These are phyloP conservation scores for Claviceps sp. DNA, from an alignment of 2,329 filamentous ascomycete species.

Conservation along the genomic window DNA sequence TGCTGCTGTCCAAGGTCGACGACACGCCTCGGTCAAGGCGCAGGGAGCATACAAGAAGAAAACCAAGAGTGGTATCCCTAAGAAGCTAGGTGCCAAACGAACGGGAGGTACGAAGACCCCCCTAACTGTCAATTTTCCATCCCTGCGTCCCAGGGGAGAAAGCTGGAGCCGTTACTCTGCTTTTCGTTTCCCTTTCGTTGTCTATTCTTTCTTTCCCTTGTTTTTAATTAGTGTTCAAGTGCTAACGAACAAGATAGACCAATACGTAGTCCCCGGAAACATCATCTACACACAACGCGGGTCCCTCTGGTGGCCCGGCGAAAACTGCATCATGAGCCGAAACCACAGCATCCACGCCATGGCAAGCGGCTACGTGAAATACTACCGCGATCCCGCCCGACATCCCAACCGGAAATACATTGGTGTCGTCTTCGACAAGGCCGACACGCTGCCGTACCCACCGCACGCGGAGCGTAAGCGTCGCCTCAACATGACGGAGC, in stretches of 20 bases:
- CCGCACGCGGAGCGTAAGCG: slow-evolving; percentile 60
- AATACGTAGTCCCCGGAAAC: slow-evolving; percentile 90
- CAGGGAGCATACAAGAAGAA: slow-evolving; percentile 56
- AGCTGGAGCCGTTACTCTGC: too few relatives aligned
- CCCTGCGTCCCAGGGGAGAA: too few relatives aligned
- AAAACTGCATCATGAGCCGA: slow-evolving; percentile 88
- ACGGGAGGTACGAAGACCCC: slow-evolving; percentile 52
- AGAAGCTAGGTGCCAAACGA: slow-evolving; percentile 91
- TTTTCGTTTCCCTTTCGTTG: neutral
- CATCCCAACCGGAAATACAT: slow-evolving; percentile 91
- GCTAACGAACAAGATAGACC: slow-evolving; percentile 39
- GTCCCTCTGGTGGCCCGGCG: slow-evolving; percentile 86
- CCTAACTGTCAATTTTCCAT: neutral
- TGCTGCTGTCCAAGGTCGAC: slow-evolving; percentile 33
- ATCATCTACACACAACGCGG: slow-evolving; percentile 97
- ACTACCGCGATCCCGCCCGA: slow-evolving; percentile 75
- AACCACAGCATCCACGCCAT: slow-evolving; percentile 92
- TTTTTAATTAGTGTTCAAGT: neutral
- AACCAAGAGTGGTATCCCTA: slow-evolving; percentile 48
- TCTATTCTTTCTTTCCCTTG: neutral
- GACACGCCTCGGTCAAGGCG: slow-evolving; percentile 46
- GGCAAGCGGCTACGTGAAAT: slow-evolving; percentile 82
- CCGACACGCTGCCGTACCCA: slow-evolving; percentile 67
- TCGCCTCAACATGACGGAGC: slow-evolving; percentile 57
- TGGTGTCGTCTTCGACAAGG: slow-evolving; percentile 75